Base-by-base conservation (phyloP, 257 asterid species). In the Solanum dulcamara region DNA sequence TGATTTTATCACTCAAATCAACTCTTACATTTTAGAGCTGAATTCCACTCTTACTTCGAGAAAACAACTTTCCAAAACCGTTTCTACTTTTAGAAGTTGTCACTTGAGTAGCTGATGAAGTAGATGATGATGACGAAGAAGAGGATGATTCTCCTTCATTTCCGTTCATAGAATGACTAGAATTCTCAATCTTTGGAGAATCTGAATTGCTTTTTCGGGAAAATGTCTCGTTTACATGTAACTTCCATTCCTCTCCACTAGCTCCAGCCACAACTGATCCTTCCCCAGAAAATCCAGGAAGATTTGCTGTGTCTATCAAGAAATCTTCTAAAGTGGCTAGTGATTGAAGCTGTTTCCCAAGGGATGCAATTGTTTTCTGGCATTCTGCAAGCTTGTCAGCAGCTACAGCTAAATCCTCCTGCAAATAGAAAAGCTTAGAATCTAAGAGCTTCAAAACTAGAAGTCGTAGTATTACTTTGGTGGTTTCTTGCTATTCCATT, bases 321-420 rank as follows among this genome's bases (percentile, higher is more conserved):
- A 94, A 94, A 85, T 94, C 96, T 90, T 93, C 96, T 90, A 93
- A 90, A 32, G 97, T 93, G 81, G 97, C 96, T 37, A 94, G 91
- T 72, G 97, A 94, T 17, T 92, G 84, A 30, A 94, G 96, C 90
- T 94, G 97, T 80, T 89, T 92, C n/a, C 97, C 97, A 0, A 94
- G 93, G 14, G 98, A 93, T 70, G 97, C 96, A 66, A 94, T 93
- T 42, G 97, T 94, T 86, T 93, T 90, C 91, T 94, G 97, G 89
- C 98, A 94, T 82, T 94, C 98, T 80, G 96, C 88, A 51, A 94
- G 98, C 88, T 94, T 94, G 91, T 91, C 93, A 51, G 97, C 98
- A 67, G 98, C 96, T 51, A 91, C 91, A 26, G 87, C 93, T 81
- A 92, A 85, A 81, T 91, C 97, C 90, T 92, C 96, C 98, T 94